Base-by-base conservation (phyloP, 176 grass and related monocot genomes). In the Hordeum vulgare region DNA sequence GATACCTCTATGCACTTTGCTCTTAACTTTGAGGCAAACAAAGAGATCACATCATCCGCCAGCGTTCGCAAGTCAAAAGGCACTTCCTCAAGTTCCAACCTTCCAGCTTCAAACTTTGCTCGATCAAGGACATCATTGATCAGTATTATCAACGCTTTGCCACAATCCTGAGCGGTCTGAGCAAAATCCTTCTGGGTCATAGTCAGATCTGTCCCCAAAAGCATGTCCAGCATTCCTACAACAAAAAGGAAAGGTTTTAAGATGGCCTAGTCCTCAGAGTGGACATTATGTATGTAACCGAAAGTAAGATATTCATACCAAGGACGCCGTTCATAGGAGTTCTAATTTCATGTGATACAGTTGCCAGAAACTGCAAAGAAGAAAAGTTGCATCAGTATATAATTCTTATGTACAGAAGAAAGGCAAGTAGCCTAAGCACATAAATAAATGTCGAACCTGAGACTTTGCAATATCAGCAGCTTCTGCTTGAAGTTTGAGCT, bases 51-150 rank as follows among this genome's bases (percentile, higher is more conserved):
- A 70, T 98, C 96, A 70, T 98, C 96, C 79, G 95, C 81, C 45
- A 95, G 79, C 80, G 89, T 91, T 34, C 87, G 82, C 80, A 98
- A 37, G 45, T 98, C 93, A 88, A 98, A 98, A 33, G 85, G 89
- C 33, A 98, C 89, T 7, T 82, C 85, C 75, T 98, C 96, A 71
- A 98, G 91, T 81, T 98, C 96, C 61, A 98, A 85, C 49, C 95
- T 98, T 34, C 96, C 96, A 64, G 96, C 90, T 81, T 98, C 96
- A 80, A 98, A 94, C 89, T 98, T 98, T 64, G 92, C 96, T 9
- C 93, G 86, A 88, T 98, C 95, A 79, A 98, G 92, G 24, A 98
- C 93, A 86, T 98, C 96, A 85, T 98, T 98, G 80, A 98, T 98
- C 65, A 98, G 82, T 75, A 85, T 91, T 81, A 95, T 93, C 74